phyloP scores from a whole-genome alignment of 2,329 filamentous ascomycete species.

The Paracoccidioides lutzii region DNA sequence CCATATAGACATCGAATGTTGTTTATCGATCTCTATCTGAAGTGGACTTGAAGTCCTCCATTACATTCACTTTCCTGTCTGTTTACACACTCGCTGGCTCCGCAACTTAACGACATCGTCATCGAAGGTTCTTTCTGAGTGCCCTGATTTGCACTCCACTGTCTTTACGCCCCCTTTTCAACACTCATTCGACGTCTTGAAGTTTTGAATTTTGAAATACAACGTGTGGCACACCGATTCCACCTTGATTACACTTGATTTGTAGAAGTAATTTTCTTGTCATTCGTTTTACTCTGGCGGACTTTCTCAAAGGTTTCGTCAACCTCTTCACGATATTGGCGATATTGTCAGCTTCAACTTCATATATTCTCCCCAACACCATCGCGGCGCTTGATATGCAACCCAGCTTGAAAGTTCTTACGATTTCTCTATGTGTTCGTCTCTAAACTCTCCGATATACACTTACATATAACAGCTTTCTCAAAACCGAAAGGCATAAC shows the following conservation, averaged over 20 bases:
- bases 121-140: not conserved
- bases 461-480: not conserved
- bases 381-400: not conserved
- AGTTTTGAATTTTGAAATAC: not conserved
- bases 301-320: not conserved
- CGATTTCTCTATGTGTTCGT: not conserved
- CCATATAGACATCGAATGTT: not conserved
- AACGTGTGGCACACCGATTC: not conserved
- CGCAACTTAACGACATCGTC: not conserved
- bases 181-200: not conserved
- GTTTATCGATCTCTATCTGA: not conserved
- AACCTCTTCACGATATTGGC: not conserved
- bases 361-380: not conserved
- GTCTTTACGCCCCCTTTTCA: not conserved
- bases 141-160: not conserved
- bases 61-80: not conserved
- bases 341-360: not conserved
- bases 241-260: not conserved
- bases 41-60: not conserved
- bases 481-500: constrained; percentile 2
- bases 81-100: not conserved
- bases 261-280: not conserved
- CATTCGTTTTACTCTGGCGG: not conserved
- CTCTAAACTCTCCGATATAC: not conserved
- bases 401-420: not conserved